Conservation (phyloP, 148 eudicot genomes). For the Dianthus caryophyllus region DNA sequence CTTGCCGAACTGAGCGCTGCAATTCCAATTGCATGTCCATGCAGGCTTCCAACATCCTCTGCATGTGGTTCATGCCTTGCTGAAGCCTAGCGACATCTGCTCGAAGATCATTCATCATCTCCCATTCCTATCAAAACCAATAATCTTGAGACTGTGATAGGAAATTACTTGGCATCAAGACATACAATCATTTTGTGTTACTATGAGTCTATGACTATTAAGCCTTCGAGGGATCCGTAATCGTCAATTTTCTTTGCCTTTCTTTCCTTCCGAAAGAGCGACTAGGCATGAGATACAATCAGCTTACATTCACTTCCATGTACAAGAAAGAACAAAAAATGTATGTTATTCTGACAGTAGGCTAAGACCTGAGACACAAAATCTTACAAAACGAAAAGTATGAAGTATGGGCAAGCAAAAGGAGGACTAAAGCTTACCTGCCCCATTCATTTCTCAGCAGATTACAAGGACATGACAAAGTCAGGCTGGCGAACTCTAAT, state of each 20-base stretch:
- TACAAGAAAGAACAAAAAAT: too few relatives aligned
- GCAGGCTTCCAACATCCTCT: conserved; percentile 94
- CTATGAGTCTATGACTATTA: not conserved
- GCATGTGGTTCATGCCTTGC: conserved; percentile 99
- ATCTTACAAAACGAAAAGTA: too few relatives aligned
- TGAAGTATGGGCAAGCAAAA: too few relatives aligned
- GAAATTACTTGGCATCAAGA: not conserved
- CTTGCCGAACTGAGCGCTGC: conserved; percentile 96
- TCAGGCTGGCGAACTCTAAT: too few relatives aligned
- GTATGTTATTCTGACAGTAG: too few relatives aligned
- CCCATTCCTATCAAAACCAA: conserved; percentile 73
- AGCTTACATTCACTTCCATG: too few relatives aligned
- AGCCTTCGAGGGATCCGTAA: not conserved
- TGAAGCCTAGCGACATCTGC: conserved; percentile 89
- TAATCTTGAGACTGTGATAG: not conserved
- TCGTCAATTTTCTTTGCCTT: not conserved
- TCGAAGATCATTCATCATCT: conserved; percentile 87
- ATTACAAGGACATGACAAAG: too few relatives aligned
- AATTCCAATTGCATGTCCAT: conserved; percentile 99
- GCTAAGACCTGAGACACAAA: too few relatives aligned
- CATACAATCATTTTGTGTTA: not conserved
- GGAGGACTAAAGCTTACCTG: too few relatives aligned
- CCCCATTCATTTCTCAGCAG: too few relatives aligned
- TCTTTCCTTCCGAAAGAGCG: not conserved
- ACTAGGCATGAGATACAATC: too few relatives aligned